Base-by-base conservation (phyloP, 2,329 filamentous ascomycete genomes). In the Colletotrichum plurivorum region DNA sequence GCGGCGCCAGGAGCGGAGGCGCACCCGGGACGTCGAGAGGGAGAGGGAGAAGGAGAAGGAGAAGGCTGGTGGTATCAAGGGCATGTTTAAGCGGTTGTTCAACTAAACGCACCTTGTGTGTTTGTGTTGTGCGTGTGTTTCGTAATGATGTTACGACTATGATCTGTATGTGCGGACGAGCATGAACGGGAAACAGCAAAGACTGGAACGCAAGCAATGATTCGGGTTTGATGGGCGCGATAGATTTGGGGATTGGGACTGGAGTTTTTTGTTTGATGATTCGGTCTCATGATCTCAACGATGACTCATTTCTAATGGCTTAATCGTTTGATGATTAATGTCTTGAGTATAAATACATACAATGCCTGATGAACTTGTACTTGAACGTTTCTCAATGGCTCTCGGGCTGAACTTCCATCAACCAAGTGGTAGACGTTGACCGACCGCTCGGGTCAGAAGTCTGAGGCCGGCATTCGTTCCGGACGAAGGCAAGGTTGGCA, bases 11-110 rank as follows among this genome's bases (percentile, higher is more conserved):
- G 76, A 73, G 65, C 75, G 56, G 63, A 62, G 48, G 63, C 69
- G 41, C 43, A 60, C 59, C 43, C 60, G 61, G 39, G 55, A 71
- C 46, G 39, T 55, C 18, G 64, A 68, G 1, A 63, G 18, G 18
- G 52, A 61, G 7, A 77, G 54, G 75, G 74, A 59, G 71, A 73
- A 25, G 22, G 22, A 72, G 64, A 67, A 67, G 58, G 78, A 80
- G 69, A 78, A 79, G 66, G 51, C 74, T 1, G 71, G 74, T 8
- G 79, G 79, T 1, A 64, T 83, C 62, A 78, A 77, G 67, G 78
- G 75, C 9, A 73, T 76, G n/a, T 76, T 82, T 45, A 83, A 80
- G 75, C 80, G 76, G 69, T 39, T 83, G 10, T 82, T 83, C 63
- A 73, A 71, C n/a, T 79, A 65, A 52, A 31, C 27, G 5, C 27